Percentiles rank a stretch among this genome's conserved stretches.
These are phyloP conservation scores for Hypoxylon sp. DNA, from an alignment of 2,329 filamentous ascomycete genomes.

Conservation along the genomic window DNA sequence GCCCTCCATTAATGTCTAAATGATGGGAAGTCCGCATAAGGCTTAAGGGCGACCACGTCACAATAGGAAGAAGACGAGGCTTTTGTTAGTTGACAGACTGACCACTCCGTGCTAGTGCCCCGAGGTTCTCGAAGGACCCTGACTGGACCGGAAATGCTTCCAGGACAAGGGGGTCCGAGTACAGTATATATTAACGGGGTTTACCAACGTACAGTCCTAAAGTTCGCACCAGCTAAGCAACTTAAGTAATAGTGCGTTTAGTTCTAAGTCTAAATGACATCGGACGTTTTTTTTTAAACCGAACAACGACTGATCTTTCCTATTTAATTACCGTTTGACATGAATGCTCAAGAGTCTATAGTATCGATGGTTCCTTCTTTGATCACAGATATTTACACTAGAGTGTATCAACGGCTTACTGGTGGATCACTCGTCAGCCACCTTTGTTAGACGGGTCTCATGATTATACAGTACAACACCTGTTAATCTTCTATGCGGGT, in stretches of 20 bases:
- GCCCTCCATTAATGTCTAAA: neutral
- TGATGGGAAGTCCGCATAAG: neutral
- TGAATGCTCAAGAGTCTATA: neutral
- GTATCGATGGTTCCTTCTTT: no score
- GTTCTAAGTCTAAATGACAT: neutral
- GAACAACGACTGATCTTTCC: neutral
- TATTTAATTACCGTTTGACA: neutral
- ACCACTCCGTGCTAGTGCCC: neutral
- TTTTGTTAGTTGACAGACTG: conserved; percentile 6
- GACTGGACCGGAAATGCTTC: conserved; percentile 8
- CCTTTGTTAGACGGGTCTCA: neutral
- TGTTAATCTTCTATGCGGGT: neutral
- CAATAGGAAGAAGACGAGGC: conserved; percentile 5
- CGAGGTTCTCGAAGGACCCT: neutral
- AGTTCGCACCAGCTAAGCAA: neutral
- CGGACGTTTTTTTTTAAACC: neutral
- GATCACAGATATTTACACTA: neutral
- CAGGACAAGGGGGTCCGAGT: conserved; percentile 8
- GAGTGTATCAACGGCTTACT: neutral
- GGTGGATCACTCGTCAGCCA: conserved; percentile 21
- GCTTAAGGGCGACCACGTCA: neutral
- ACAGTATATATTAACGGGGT: conserved; percentile 5
- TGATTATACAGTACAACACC: neutral
- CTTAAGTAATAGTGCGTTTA: neutral
- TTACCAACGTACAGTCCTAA: neutral